Conservation (phyloP, 2,329 filamentous ascomycete species). For the Botryosphaeria dothidea region DNA sequence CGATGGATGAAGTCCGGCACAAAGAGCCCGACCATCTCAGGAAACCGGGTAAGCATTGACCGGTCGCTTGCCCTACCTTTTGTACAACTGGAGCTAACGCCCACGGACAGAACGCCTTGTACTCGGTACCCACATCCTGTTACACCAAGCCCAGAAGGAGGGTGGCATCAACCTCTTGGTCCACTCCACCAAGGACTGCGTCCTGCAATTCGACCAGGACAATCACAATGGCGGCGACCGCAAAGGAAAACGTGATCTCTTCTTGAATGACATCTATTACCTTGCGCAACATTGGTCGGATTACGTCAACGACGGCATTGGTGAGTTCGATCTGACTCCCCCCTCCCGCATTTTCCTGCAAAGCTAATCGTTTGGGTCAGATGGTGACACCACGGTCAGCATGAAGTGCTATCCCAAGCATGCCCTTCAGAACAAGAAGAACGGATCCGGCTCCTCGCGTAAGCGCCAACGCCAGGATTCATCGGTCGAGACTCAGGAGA, state of each 20-base stretch:
- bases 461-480: constrained; percentile 16
- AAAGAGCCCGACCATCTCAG: constrained; percentile 74
- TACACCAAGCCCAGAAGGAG: constrained; percentile 9
- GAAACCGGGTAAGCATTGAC: constrained; percentile 57
- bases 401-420: constrained; percentile 19
- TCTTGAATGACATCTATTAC: constrained; percentile 15
- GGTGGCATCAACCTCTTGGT: constrained; percentile 11
- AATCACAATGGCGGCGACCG: constrained; percentile 7
- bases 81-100: background rate
- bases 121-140: constrained; percentile 20
- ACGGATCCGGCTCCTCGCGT: background rate
- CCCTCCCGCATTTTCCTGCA: background rate
- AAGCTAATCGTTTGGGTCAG: background rate
- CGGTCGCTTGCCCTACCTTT: background rate
- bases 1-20: constrained; percentile 54
- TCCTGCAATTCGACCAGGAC: constrained; percentile 18
- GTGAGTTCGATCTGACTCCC: background rate
- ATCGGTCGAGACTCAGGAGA: background rate
- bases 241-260: constrained; percentile 10
- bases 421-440: constrained; percentile 14
- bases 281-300: constrained; percentile 17
- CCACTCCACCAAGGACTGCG: constrained; percentile 19
- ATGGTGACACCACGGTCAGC: constrained; percentile 2
- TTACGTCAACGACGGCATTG: constrained; percentile 9
- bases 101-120: constrained; percentile 12